Base-by-base conservation (phyloP, 768 basidiomycete genomes). In the Suillus tomentosus region DNA sequence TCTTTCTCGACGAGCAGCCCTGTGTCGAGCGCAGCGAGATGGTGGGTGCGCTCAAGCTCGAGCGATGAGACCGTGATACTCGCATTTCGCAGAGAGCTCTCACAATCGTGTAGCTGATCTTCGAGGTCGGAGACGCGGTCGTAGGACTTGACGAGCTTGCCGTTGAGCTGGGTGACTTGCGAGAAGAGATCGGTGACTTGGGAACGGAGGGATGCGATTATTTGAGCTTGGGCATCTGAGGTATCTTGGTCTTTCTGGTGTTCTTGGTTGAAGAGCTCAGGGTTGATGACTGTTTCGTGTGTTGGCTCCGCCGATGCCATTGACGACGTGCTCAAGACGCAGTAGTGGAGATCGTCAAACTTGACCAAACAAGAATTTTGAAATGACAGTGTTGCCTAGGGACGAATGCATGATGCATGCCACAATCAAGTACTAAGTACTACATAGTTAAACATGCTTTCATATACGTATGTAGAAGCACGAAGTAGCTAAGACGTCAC, bases 111-210 rank as follows among this genome's bases (percentile, higher is more conserved):
- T 14, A 96, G 77, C 63, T 92, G 85, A 73, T 98, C 96, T 73
- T 99, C 96, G 59, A 99, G 84, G 81, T 94, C 89, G 19, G 95
- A 95, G 37, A 96, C 87, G 37, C 93, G 86, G 74, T 96, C 93
- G 76, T 97, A 96, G 2, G 92, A 93, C 65, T 87, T 82, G 65
- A 99, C 94, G 56, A 99, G 90, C 74, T 99, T 99, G 77, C 81
- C 79, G 76, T 99, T 99, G 67, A 99, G 89, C 72, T 92, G 86
- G 34, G 88, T 87, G 54, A 97, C 93, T 76, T 99, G 96, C 17
- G 91, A 87, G 72, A 94, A 88, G 51, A 98, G 82, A 73, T 97
- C 92, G 57, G 90, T 86, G 11, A 96, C 85, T 75, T 97, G 95
- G 1, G 80, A 72, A 24, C 94, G 89, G 36, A 98, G 80, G 0